These are phyloP conservation scores for Glycine soja DNA, from an alignment of 306 rosid species.

Conservation along the genomic window DNA sequence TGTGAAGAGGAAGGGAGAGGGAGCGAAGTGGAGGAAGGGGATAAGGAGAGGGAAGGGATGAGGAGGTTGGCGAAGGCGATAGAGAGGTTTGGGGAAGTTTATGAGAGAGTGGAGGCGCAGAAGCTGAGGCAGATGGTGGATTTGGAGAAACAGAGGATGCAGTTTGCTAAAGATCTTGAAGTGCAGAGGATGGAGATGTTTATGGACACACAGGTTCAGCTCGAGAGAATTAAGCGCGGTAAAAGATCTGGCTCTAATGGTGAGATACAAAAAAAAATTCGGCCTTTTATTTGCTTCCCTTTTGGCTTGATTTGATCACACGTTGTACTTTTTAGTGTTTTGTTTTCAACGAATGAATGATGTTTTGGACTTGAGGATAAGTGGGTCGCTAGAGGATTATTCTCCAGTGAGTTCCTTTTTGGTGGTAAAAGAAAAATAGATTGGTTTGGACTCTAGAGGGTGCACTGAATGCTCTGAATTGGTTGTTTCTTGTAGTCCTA, in stretches of 20 bases:
- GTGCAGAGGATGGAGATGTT: slow-evolving; percentile 89
- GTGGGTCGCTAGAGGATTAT: slow-evolving; percentile 35
- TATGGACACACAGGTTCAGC: slow-evolving; percentile 91
- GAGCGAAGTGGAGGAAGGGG: slow-evolving; percentile 66
- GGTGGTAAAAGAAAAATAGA: not conserved
- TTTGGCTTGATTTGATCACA: slow-evolving; percentile 44
- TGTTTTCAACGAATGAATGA: slow-evolving; percentile 33
- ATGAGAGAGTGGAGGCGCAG: slow-evolving; percentile 86
- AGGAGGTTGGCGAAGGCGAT: slow-evolving; percentile 82
- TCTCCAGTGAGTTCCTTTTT: slow-evolving; percentile 34
- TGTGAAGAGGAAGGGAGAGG: slow-evolving; percentile 65
- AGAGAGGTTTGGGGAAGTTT: slow-evolving; percentile 80
- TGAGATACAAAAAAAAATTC: slow-evolving; percentile 43
- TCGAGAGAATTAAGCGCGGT: slow-evolving; percentile 88
- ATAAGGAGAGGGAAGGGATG: slow-evolving; percentile 72
- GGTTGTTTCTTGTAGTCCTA: slow-evolving; percentile 40
- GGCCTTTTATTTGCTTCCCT: not conserved
- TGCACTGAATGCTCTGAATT: not conserved
- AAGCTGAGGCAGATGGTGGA: slow-evolving; percentile 93
- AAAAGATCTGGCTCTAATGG: slow-evolving; percentile 82
- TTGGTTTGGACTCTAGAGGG: slow-evolving; percentile 29
- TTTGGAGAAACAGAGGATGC: slow-evolving; percentile 95
- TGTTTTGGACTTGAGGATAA: slow-evolving; percentile 32
- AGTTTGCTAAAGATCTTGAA: slow-evolving; percentile 89
- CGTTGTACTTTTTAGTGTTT: slow-evolving; percentile 16